Percentiles rank a stretch among this genome's conserved stretches.
Evolutionary conservation across 495 filamentous ascomycete species (phyloP).

Genomic region (Tuber aestivum): DNA sequence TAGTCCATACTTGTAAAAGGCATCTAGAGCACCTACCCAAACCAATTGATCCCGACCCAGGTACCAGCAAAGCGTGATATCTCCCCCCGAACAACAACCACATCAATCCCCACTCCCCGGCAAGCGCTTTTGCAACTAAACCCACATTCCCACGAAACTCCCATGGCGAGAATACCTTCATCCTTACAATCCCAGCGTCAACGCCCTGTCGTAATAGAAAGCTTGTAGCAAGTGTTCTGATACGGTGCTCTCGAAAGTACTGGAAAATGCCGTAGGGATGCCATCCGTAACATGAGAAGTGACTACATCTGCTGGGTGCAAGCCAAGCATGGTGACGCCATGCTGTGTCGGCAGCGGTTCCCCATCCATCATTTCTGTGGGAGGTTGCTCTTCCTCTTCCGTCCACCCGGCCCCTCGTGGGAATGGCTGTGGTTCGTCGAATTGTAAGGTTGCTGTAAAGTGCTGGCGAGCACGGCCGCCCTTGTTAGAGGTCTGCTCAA

Average conservation of each 20-base stretch:
- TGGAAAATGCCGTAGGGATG: conserved; percentile 31
- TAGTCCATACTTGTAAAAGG: background rate
- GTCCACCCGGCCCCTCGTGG: conserved; percentile 13
- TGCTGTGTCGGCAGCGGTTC: conserved; percentile 25
- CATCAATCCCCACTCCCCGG: conserved; percentile 39
- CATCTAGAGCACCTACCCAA: conserved; percentile 26
- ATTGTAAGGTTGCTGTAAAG: conserved; percentile 34
- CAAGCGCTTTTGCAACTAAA: conserved; percentile 31
- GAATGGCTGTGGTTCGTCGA: conserved; percentile 14
- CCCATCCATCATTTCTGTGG: conserved; percentile 16
- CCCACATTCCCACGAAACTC: conserved; percentile 23
- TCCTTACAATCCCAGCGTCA: conserved; percentile 8
- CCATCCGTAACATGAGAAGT: conserved; percentile 38
- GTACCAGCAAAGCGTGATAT: conserved; percentile 32
- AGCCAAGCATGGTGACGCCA: conserved; percentile 31
- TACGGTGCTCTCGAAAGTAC: conserved; percentile 30
- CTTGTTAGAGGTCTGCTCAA: conserved; percentile 25
- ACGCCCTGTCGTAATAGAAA: conserved; percentile 27
- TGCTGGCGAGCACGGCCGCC: conserved; percentile 17
- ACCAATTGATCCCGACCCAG: conserved; percentile 34
- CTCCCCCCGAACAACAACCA: conserved; percentile 35
- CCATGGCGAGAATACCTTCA: conserved; percentile 23
- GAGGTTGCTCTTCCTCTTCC: conserved; percentile 15
- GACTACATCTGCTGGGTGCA: conserved; percentile 37
- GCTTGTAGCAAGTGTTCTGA: conserved; percentile 32